These are phyloP conservation scores for Globisporangium abappressorium DNA, from an alignment of 352 stramenopile species.

Conservation along the genomic window DNA sequence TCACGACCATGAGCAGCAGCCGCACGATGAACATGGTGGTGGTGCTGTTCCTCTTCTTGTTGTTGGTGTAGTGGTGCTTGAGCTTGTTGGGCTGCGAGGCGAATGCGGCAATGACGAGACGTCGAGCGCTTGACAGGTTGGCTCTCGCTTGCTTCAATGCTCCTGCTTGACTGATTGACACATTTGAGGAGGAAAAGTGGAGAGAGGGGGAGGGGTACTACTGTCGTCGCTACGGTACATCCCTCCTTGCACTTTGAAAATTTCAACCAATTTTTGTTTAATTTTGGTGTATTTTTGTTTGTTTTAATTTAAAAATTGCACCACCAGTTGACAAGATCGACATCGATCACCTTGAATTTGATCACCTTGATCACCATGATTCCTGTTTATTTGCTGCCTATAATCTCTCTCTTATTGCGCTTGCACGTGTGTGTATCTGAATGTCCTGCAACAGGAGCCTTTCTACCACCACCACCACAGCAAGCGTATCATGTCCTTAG, in stretches of 20 bases:
- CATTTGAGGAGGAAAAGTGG: neutral
- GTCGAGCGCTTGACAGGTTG: neutral
- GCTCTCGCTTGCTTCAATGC: constrained; percentile 1
- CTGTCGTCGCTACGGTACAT: neutral
- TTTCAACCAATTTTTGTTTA: neutral
- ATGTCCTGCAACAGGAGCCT: neutral
- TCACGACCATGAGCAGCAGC: constrained; percentile 14
- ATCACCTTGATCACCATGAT: no score
- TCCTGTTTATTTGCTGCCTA: no score
- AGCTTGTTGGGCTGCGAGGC: neutral
- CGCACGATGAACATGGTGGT: constrained; percentile 12
- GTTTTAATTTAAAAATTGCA: no score
- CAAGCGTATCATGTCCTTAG: constrained; percentile 14
- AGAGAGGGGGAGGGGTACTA: neutral
- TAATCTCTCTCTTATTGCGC: no score
- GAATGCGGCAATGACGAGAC: neutral
- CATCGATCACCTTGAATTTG: no score
- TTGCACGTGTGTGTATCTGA: neutral
- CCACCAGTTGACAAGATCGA: no score
- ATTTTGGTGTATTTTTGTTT: no score
- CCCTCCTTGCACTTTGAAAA: constrained; percentile 1
- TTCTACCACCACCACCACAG: neutral
- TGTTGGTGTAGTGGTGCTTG: neutral
- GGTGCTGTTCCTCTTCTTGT: neutral
- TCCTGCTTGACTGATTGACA: neutral